phyloP scores from a whole-genome alignment of 164 flowering plant genomes.

The Chimonanthus salicifolius region DNA sequence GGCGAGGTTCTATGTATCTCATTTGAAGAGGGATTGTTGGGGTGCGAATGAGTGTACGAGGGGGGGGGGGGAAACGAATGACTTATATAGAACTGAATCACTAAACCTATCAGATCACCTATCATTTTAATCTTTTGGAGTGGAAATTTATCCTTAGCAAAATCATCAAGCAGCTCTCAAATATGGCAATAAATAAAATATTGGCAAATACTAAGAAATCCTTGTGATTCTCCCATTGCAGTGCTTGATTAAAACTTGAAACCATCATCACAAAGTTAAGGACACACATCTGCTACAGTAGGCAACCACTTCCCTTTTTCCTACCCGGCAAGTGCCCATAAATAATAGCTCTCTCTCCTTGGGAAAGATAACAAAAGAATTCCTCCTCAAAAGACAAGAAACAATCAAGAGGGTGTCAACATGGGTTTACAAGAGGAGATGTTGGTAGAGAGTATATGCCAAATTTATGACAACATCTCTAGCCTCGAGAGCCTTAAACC shows the following conservation, averaged over 20 bases:
- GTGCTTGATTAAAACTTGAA: too few relatives aligned
- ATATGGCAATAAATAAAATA: too few relatives aligned
- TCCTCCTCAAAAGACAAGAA: background rate
- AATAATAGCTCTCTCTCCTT: constrained; percentile 19
- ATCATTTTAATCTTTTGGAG: too few relatives aligned
- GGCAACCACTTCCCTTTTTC: background rate
- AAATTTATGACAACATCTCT: constrained; percentile 68
- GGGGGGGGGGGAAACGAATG: too few relatives aligned
- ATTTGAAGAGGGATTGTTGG: too few relatives aligned
- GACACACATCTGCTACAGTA: background rate
- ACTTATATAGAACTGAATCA: too few relatives aligned
- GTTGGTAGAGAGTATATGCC: constrained; percentile 46
- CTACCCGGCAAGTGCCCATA: constrained; percentile 21
- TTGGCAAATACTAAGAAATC: background rate
- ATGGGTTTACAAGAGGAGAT: constrained; percentile 67
- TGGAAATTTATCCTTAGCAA: background rate
- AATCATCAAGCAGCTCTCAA: background rate
- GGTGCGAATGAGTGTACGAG: background rate
- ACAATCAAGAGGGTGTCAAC: constrained; percentile 58
- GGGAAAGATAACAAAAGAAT: background rate
- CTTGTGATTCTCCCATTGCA: background rate
- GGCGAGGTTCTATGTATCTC: too few relatives aligned
- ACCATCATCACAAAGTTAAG: background rate
- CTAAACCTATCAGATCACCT: too few relatives aligned
- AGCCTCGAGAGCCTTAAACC: constrained; percentile 67